These are phyloP conservation scores for Cryptococcus amylolentus DNA, from an alignment of 1,284 basidiomycete species.

Conservation along the genomic window DNA sequence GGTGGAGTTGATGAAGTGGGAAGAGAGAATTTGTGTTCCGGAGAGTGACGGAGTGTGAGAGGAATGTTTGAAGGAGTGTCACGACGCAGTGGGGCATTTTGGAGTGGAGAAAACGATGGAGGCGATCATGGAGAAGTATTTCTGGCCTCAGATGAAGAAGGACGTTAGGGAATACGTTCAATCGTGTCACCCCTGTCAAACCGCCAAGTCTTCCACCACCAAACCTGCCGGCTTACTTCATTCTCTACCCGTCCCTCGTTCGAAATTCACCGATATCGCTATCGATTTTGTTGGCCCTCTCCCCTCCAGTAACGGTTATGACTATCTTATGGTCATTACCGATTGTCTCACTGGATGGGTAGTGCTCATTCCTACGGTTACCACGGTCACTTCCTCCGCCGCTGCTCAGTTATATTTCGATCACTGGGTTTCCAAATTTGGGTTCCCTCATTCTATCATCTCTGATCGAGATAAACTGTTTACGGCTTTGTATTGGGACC, in stretches of 20 bases:
- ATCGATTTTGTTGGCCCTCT: neutral
- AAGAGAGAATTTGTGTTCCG: neutral
- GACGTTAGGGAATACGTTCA: neutral
- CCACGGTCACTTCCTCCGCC: neutral
- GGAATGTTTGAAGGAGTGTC: neutral
- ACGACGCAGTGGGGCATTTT: neutral
- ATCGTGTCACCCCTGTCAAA: neutral
- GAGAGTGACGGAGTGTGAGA: neutral
- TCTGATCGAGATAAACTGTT: neutral
- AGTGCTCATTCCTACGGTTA: neutral
- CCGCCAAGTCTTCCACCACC: neutral
- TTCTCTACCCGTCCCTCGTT: neutral
- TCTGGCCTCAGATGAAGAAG: neutral
- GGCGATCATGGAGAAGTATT: neutral
- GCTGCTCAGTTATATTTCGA: neutral
- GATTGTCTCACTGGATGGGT: neutral
- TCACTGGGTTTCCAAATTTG: neutral
- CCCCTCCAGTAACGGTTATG: neutral
- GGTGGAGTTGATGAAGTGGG: neutral
- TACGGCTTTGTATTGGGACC: neutral
- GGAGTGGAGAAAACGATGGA: neutral
- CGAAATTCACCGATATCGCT: neutral
- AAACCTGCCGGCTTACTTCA: neutral
- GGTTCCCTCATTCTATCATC: neutral
- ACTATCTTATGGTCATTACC: conserved; percentile 1